Base-by-base conservation (phyloP, 805 yeast genomes). In the Trichomonascus vanleenenianus region DNA sequence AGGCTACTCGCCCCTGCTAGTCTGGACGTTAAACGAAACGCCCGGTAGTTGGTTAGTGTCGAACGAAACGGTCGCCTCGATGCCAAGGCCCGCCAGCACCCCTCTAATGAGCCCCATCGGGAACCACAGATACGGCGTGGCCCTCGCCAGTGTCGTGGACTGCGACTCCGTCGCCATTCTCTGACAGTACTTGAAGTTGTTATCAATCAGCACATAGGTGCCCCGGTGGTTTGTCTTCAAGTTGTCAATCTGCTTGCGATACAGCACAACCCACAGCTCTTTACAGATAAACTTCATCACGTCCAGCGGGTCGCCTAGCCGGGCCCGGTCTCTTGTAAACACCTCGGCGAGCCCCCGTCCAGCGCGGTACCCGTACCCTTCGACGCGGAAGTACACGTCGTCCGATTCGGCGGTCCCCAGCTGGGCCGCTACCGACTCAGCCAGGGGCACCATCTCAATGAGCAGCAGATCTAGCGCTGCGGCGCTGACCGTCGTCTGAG, bases 231-330 rank as follows among this genome's bases (percentile, higher is more conserved):
- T 93, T 1, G 98, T 93, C 50, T 95, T 76, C 48, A 93, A 71
- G 54, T 87, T 88, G 61, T 89, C 97, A 71, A 93, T 85, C 61
- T 85, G 96, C 63, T 88, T 91, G 33, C 80, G 78, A 64, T 78
- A 87, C 25, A 91, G 60, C 44, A 74, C 66, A 55, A 76, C 79
- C 97, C 97, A 93, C 25, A 89, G 83, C 54, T 89, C 97, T 39
- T 95, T 75, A 61, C 97, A 89, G 3, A 93, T 76, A 61, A 86
- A 88, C 64, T 91, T 91, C 86, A 93, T 85, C 34, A 91, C 75
- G 52, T 85, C 89, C 33, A 91, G 64, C 7, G 39, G 32, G 50
- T 85, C 89, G 16, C 68, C 71, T 58, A 81, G 62, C 61, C 76
- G 58, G 42, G 67, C 53, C 59, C 74, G 56, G 59, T 67, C 56